These are phyloP conservation scores for Recurvomyces mirabilis DNA, from an alignment of 495 filamentous ascomycete species.

Conservation along the genomic window DNA sequence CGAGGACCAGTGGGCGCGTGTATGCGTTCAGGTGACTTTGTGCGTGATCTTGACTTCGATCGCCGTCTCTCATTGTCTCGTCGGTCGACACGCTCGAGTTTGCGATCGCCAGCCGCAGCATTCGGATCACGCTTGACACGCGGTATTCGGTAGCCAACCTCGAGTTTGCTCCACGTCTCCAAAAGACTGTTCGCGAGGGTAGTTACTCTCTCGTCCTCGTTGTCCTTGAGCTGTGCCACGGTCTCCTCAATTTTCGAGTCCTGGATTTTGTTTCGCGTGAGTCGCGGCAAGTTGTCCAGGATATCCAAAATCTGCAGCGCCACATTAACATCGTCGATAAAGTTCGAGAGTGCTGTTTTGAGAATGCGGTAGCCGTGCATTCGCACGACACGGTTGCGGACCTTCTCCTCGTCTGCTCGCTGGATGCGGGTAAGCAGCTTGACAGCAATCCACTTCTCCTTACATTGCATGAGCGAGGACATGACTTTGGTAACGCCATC, in stretches of 20 bases:
- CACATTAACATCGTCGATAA: slow-evolving; percentile 79
- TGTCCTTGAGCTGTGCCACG: slow-evolving; percentile 56
- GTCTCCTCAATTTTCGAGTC: slow-evolving; percentile 90
- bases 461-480: slow-evolving; percentile 96
- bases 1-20: slow-evolving; percentile 56
- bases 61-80: slow-evolving; percentile 34
- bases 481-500: slow-evolving; percentile 92
- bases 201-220: slow-evolving; percentile 56
- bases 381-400: slow-evolving; percentile 77
- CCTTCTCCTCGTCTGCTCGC: slow-evolving; percentile 75
- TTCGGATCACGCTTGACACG: slow-evolving; percentile 57
- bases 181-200: slow-evolving; percentile 59
- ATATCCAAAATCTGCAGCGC: slow-evolving; percentile 84
- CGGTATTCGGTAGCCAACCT: slow-evolving; percentile 91
- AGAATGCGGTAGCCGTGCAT: slow-evolving; percentile 97
- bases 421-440: slow-evolving; percentile 87
- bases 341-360: slow-evolving; percentile 69
- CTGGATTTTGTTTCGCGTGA: slow-evolving; percentile 94
- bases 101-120: slow-evolving; percentile 44
- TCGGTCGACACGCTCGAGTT: slow-evolving; percentile 50
- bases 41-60: slow-evolving; percentile 44
- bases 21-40: slow-evolving; percentile 42
- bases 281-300: slow-evolving; percentile 73
- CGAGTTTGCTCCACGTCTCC: slow-evolving; percentile 76
- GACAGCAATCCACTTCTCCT: slow-evolving; percentile 98